A percentile compares a stretch with the other conserved stretches of the same genome.
Evolutionary conservation across 192 early-diverging fungal genomes (phyloP).

Genomic region (Backusella circina): DNA sequence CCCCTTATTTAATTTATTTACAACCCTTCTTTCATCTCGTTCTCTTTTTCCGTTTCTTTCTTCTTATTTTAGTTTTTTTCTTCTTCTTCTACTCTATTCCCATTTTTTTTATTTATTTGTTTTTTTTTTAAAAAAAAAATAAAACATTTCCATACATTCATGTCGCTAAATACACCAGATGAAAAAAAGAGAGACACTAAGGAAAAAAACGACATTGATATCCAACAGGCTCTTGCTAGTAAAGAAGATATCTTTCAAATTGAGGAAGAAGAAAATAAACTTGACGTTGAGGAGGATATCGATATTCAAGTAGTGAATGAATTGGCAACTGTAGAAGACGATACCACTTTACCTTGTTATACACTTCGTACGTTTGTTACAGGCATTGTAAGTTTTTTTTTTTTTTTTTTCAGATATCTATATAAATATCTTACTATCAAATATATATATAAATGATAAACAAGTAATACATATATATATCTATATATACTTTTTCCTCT

Average conservation of each 20-base stretch:
- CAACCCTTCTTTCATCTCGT: not conserved
- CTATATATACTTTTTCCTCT: not conserved
- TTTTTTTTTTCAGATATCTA: too few relatives aligned
- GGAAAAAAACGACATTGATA: not conserved
- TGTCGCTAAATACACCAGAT: not conserved
- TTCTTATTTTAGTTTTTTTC: not conserved
- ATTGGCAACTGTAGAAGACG: slow-evolving; percentile 43
- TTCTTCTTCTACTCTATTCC: not conserved
- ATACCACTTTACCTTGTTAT: slow-evolving; percentile 51
- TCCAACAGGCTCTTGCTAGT: not conserved
- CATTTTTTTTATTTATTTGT: not conserved
- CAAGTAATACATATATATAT: not conserved
- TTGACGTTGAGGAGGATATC: slow-evolving; percentile 10
- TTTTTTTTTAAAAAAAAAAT: too few relatives aligned
- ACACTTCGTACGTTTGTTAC: slow-evolving; percentile 67
- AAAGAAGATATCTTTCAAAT: not conserved
- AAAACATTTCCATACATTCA: not conserved
- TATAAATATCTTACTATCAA: not conserved
- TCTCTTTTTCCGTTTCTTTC: not conserved
- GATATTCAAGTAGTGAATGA: slow-evolving; percentile 21
- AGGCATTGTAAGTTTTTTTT: slow-evolving; percentile 42
- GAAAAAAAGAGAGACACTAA: not conserved
- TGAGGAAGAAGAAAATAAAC: not conserved
- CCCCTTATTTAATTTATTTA: not conserved
- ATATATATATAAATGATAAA: not conserved